Evolutionary conservation across 495 filamentous ascomycete species (phyloP).

Genomic region (Talaromyces thailandensis): DNA sequence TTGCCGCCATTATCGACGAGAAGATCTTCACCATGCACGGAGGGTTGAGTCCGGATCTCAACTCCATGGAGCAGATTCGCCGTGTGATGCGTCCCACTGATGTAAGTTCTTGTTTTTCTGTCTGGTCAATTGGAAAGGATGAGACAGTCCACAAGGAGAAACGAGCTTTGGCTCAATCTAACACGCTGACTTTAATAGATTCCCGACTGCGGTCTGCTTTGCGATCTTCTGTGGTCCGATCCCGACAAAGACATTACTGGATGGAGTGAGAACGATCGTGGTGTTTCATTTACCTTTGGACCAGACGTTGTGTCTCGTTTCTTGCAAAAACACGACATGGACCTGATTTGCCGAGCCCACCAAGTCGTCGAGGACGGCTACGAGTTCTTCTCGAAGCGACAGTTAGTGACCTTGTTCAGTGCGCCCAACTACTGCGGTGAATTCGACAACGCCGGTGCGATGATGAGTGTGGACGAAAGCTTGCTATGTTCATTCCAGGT

Average conservation of each 20-base stretch:
- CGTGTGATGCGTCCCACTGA: conserved; percentile 98
- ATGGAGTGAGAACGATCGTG: conserved; percentile 98
- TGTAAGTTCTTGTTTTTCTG: conserved; percentile 50
- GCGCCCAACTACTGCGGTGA: conserved; percentile 99
- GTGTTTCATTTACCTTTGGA: conserved; percentile 97
- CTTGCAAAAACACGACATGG: conserved; percentile 99
- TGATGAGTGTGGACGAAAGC: conserved; percentile 99
- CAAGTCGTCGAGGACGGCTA: conserved; percentile 99
- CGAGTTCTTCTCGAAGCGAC: conserved; percentile 98
- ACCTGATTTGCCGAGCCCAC: conserved; percentile 96
- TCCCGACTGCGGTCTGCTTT: conserved; percentile 93
- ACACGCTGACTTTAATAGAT: conserved; percentile 63
- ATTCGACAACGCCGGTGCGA: conserved; percentile 98
- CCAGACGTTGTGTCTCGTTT: conserved; percentile 98
- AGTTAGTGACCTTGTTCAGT: conserved; percentile 95
- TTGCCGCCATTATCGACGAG: conserved; percentile 99
- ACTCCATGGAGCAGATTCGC: conserved; percentile 99
- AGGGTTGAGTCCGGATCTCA: conserved; percentile 91
- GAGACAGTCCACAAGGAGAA: neutral
- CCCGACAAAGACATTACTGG: conserved; percentile 99
- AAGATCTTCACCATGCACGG: conserved; percentile 99
- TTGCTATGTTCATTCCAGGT: conserved; percentile 99
- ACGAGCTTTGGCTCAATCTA: conserved; percentile 29
- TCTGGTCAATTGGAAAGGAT: conserved; percentile 10
- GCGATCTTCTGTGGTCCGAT: conserved; percentile 97